Base-by-base conservation (phyloP, 2,329 filamentous ascomycete species). In the Cordyceps tenuipes region DNA sequence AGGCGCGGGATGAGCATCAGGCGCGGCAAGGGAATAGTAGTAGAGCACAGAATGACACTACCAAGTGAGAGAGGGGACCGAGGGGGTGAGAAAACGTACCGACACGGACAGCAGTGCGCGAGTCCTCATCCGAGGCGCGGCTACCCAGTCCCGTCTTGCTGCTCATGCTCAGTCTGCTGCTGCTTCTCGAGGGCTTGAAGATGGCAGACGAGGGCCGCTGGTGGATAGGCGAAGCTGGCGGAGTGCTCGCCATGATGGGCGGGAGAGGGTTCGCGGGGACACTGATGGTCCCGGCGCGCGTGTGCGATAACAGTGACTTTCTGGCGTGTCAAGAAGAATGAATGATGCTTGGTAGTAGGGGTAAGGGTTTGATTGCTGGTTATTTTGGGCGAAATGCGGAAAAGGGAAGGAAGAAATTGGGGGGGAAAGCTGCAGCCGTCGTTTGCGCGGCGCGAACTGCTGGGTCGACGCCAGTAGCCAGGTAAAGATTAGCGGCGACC, bases 81-180 rank as follows among this genome's bases (percentile, higher is more conserved):
- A 41, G n/a, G 41, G 26, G 3, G 53, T 15, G 46, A 26, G 15
- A 63, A 66, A 63, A 89, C 91, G 68, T 83, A 97, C 92, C 92
- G 72, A 97, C 92, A 93, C 90, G 94, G 76, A 97, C 92, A 29
- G 92, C 90, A 7, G 92, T 96, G 72, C 89, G 92, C 64, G 82
- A 82, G 72, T 96, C 92, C 67, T 97, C 92, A 68, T 97, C 92
- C 0, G 91, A 96, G 26, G 88, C 87, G 70, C 90, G 84, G 75
- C 90, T 96, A 64, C 88, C 85, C 66, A 82, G 82, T 60, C 85
- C 88, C 57, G 81, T 86, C 73, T 89, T 93, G 76, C 89, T 89
- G 68, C 82, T 87, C 78, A 88, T 88, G 77, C 91, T 96, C 81
- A 96, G 79, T 67, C 92, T 89, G 76, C 91, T 96, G 66, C 81